phyloP scores from a whole-genome alignment of 2,329 filamentous ascomycete genomes.

The Alternaria triticina region DNA sequence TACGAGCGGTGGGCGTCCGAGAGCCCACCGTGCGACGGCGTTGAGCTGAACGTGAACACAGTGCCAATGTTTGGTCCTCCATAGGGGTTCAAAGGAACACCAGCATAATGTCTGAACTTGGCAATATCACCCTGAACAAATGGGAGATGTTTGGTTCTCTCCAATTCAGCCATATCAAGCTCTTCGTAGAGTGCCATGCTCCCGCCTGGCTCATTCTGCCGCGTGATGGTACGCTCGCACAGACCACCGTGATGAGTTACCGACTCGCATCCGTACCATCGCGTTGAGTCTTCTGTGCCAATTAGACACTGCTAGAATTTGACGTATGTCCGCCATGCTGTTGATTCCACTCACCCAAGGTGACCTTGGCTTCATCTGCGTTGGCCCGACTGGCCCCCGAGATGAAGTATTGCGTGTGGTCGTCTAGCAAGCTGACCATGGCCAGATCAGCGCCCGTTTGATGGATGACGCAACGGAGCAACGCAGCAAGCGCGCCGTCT shows the following conservation, averaged over 20 bases:
- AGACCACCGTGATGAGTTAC: constrained; percentile 11
- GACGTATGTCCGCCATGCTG: not conserved
- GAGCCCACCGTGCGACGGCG: constrained; percentile 1
- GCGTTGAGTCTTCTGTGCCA: constrained; percentile 3
- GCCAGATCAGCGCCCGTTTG: constrained; percentile 7
- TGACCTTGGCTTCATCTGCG: constrained; percentile 4
- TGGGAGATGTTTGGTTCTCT: constrained; percentile 9
- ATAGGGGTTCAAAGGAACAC: constrained; percentile 11
- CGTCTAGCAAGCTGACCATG: constrained; percentile 11
- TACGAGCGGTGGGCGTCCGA: not conserved
- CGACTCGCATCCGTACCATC: constrained; percentile 13
- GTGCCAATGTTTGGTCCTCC: constrained; percentile 11
- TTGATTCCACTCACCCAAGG: constrained; percentile 3
- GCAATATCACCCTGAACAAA: constrained; percentile 10
- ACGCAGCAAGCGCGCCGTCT: constrained; percentile 9
- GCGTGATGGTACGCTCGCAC: constrained; percentile 13
- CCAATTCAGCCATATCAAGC: constrained; percentile 4
- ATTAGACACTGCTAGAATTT: not conserved
- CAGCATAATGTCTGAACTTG: constrained; percentile 10
- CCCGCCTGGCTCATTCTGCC: constrained; percentile 2
- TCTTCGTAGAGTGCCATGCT: constrained; percentile 12
- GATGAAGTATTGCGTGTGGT: constrained; percentile 12
- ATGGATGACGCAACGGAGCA: constrained; percentile 9
- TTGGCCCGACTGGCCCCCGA: constrained; percentile 9
- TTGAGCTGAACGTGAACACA: constrained; percentile 4